Percentiles rank a stretch among this genome's conserved stretches.
phyloP scores from a whole-genome alignment of 257 asterid species.

The Solanum peruvianum region DNA sequence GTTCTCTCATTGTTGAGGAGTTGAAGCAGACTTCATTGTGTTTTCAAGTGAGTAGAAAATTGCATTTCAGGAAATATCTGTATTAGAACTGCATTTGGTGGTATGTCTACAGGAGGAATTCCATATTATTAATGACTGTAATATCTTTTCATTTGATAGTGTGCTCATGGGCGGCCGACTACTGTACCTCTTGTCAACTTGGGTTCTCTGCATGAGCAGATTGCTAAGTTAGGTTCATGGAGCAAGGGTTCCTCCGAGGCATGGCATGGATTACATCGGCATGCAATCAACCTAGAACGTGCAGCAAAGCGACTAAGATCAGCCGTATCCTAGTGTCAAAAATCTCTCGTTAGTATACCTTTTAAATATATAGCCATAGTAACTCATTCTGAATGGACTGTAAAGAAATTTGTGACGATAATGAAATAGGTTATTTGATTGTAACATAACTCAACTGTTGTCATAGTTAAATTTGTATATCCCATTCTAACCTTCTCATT shows the following conservation, averaged over 20 bases:
- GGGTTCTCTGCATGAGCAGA: slow-evolving; percentile 44
- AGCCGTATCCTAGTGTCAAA: slow-evolving; percentile 10
- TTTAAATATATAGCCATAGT: background rate
- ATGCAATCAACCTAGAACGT: slow-evolving; percentile 47
- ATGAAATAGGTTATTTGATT: background rate
- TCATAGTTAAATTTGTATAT: background rate
- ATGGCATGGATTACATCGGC: slow-evolving; percentile 69
- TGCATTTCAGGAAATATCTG: background rate
- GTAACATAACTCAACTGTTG: background rate
- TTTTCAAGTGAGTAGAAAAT: slow-evolving; percentile 64
- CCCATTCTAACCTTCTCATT: background rate
- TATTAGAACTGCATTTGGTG: background rate
- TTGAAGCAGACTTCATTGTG: slow-evolving; percentile 78
- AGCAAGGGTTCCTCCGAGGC: slow-evolving; percentile 12
- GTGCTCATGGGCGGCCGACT: slow-evolving; percentile 99
- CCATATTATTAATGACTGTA: background rate
- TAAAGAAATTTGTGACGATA: background rate
- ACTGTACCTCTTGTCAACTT: slow-evolving; percentile 78
- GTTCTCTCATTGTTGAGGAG: slow-evolving; percentile 88
- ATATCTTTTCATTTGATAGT: slow-evolving; percentile 23
- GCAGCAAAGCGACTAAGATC: slow-evolving; percentile 38
- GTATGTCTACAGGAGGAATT: background rate
- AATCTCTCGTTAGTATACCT: background rate
- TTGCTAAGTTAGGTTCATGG: slow-evolving; percentile 26
- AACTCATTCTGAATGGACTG: background rate